These are phyloP conservation scores for Hymenoscyphus scutula DNA, from an alignment of 2,329 filamentous ascomycete species.

Conservation along the genomic window DNA sequence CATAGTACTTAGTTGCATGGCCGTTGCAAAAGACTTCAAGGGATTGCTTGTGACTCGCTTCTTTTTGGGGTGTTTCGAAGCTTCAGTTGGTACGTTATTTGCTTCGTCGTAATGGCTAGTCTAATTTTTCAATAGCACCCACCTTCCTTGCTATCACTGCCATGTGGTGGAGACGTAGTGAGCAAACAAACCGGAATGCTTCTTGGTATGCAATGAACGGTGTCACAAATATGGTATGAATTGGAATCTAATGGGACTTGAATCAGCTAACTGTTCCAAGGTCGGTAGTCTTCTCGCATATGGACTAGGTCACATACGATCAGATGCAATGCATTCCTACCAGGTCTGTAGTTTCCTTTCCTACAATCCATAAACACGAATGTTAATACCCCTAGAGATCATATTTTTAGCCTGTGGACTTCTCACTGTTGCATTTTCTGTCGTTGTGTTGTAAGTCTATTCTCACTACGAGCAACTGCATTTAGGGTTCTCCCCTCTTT, in stretches of 20 bases:
- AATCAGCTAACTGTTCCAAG: conserved; percentile 23
- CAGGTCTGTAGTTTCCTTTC: conserved; percentile 19
- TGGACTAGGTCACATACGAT: conserved; percentile 57
- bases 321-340: conserved; percentile 39
- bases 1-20: conserved; percentile 40
- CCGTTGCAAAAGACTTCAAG: conserved; percentile 36
- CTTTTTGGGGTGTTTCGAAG: conserved; percentile 54
- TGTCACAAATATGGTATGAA: conserved; percentile 46
- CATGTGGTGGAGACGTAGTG: conserved; percentile 60
- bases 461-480: background rate
- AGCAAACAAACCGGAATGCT: conserved; percentile 56
- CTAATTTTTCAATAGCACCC: conserved; percentile 38
- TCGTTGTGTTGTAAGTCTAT: conserved; percentile 40
- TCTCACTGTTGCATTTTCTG: conserved; percentile 47
- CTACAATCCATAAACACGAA: background rate
- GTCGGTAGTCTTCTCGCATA: conserved; percentile 28
- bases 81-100: conserved; percentile 22
- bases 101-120: background rate
- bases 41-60: conserved; percentile 40
- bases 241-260: conserved; percentile 17
- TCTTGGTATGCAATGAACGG: conserved; percentile 62
- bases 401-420: conserved; percentile 55
- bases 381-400: conserved; percentile 33
- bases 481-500: background rate
- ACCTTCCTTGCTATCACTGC: conserved; percentile 56